These are phyloP conservation scores for Saksenaea vasiformis DNA, from an alignment of 371 early-diverging fungal species.

Conservation along the genomic window DNA sequence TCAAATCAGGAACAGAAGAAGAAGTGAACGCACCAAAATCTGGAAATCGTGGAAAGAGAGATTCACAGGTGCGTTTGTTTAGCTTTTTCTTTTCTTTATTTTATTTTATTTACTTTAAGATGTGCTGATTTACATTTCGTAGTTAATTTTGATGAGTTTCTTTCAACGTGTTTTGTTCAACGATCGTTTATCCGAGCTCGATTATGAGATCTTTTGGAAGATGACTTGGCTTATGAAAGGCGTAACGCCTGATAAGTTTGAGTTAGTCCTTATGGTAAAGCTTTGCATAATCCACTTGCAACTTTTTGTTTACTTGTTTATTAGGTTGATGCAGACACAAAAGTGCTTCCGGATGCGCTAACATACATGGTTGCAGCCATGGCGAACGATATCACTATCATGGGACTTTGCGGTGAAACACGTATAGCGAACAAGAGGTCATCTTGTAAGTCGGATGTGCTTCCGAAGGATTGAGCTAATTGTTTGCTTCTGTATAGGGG, in stretches of 20 bases:
- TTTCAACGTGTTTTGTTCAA: slow-evolving; percentile 90
- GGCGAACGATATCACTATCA: slow-evolving; percentile 80
- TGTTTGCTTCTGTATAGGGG: slow-evolving; percentile 27
- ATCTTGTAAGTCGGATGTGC: slow-evolving; percentile 71
- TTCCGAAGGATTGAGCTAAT: neutral
- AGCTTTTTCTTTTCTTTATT: no score
- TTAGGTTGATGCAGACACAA: slow-evolving; percentile 91
- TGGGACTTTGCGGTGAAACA: slow-evolving; percentile 89
- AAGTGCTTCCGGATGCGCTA: slow-evolving; percentile 77
- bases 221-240: slow-evolving; percentile 78
- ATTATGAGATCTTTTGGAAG: slow-evolving; percentile 94
- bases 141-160: slow-evolving; percentile 91
- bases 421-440: slow-evolving; percentile 80
- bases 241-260: slow-evolving; percentile 88
- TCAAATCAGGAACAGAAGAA: slow-evolving; percentile 84
- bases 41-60: slow-evolving; percentile 98
- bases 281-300: no score
- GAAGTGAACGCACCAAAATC: slow-evolving; percentile 71
- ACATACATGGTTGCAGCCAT: slow-evolving; percentile 81
- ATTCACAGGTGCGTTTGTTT: slow-evolving; percentile 73
- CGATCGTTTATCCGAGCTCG: slow-evolving; percentile 93
- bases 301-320: no score
- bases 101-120: no score
- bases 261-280: slow-evolving; percentile 85
- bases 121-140: no score